Evolutionary conservation across 176 grass and related monocot genomes (phyloP).

Genomic region (Phyllostachys edulis): DNA sequence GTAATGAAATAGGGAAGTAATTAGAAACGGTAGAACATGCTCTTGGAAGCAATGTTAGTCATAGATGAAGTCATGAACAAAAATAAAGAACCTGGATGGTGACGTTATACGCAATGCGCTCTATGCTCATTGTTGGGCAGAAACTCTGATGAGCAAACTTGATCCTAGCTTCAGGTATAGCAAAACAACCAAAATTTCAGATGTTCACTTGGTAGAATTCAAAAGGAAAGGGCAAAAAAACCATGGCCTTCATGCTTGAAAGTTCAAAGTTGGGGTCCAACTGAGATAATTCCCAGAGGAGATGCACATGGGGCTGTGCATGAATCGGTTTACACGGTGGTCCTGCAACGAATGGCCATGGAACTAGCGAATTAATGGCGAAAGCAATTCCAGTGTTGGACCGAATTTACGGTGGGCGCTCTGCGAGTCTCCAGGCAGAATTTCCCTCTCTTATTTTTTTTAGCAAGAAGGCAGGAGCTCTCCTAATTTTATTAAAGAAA

Average conservation of each 20-base stretch:
- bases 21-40: not conserved
- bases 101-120: not conserved
- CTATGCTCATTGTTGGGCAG: not conserved
- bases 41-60: not conserved
- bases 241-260: not conserved
- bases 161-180: not conserved
- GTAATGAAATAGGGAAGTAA: not conserved
- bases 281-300: not conserved
- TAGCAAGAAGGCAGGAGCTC: too few species aligned
- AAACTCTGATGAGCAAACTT: not conserved
- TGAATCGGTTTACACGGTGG: constrained; percentile 13
- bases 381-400: not conserved
- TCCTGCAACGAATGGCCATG: constrained; percentile 26
- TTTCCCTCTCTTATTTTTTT: too few species aligned
- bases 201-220: not conserved
- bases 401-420: not conserved
- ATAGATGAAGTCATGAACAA: not conserved
- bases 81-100: not conserved
- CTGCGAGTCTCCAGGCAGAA: not conserved
- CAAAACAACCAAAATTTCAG: not conserved
- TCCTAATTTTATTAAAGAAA: too few species aligned
- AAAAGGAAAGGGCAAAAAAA: not conserved
- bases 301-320: constrained; percentile 20
- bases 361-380: constrained; percentile 1
- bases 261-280: not conserved